Percentiles rank a stretch among this genome's conserved stretches.
Conservation (phyloP, 2,329 filamentous ascomycete genomes). For the Beauveria pseudobassiana region DNA sequence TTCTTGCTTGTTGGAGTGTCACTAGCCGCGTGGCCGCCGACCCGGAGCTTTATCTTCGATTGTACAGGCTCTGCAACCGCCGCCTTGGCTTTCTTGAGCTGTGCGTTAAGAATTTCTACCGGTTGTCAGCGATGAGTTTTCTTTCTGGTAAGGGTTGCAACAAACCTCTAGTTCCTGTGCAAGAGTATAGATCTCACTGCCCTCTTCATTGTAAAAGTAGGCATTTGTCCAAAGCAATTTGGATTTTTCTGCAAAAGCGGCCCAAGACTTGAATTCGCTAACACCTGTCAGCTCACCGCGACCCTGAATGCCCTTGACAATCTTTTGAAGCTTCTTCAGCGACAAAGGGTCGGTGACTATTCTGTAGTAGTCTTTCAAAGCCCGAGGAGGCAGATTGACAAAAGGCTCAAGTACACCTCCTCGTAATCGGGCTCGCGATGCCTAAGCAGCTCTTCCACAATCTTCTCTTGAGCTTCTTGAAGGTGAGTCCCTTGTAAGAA, state of each 20-base stretch:
- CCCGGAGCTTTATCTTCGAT: conserved; percentile 75
- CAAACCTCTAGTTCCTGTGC: conserved; percentile 72
- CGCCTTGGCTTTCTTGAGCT: conserved; percentile 64
- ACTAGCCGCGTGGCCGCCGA: conserved; percentile 44
- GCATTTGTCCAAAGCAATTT: conserved; percentile 84
- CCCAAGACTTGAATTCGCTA: conserved; percentile 74
- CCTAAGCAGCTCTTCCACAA: conserved; percentile 68
- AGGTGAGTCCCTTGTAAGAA: conserved; percentile 63
- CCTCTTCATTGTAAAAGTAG: conserved; percentile 84
- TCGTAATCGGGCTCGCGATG: conserved; percentile 61
- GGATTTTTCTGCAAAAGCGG: conserved; percentile 70
- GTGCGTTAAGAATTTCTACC: conserved; percentile 57
- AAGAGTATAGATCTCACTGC: conserved; percentile 72
- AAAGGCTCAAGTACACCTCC: conserved; percentile 66
- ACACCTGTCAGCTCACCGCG: conserved; percentile 55
- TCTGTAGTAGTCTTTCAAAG: conserved; percentile 78
- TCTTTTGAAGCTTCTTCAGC: conserved; percentile 68
- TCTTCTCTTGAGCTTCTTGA: conserved; percentile 84
- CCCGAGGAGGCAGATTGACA: conserved; percentile 66
- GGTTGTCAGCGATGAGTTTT: conserved; percentile 12
- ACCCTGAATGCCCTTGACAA: conserved; percentile 64
- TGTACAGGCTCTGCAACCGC: conserved; percentile 64
- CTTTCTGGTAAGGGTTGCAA: background rate
- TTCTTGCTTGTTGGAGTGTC: conserved; percentile 46
- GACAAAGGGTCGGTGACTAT: conserved; percentile 76